Evolutionary conservation across 441 rosid genomes (phyloP).

Genomic region (Gossypium aridum): DNA sequence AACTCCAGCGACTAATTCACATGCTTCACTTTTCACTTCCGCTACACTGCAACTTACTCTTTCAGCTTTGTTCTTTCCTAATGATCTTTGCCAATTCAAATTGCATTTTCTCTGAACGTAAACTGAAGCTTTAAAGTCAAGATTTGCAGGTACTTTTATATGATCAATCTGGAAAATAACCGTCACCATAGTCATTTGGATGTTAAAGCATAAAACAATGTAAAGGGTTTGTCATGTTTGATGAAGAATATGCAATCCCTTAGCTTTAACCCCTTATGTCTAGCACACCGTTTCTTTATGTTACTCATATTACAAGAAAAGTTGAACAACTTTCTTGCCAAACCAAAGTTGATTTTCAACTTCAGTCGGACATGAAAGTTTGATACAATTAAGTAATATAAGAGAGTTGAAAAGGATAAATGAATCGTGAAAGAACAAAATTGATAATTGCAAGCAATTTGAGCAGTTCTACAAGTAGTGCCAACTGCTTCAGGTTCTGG

Average conservation of each 20-base stretch:
- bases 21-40: constrained; percentile 56
- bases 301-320: no score
- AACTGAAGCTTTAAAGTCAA: constrained; percentile 48
- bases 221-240: not conserved
- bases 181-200: not conserved
- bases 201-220: no score
- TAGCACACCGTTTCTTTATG: not conserved
- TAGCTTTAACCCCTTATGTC: not conserved
- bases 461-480: no score
- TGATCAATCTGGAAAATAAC: not conserved
- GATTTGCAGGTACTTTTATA: constrained; percentile 7
- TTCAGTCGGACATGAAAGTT: no score
- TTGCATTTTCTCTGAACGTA: constrained; percentile 40
- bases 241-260: not conserved
- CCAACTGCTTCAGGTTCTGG: no score
- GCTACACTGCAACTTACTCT: constrained; percentile 27
- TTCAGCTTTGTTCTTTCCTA: not conserved
- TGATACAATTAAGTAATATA: not conserved
- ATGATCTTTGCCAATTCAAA: constrained; percentile 17
- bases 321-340: no score
- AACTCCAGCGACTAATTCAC: constrained; percentile 62
- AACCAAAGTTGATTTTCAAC: no score
- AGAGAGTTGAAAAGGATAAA: not conserved
- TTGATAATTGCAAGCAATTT: no score
- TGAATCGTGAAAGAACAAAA: not conserved